These are phyloP conservation scores for Debaryomyces singareniensis DNA, from an alignment of 1,139 yeast genomes.

Conservation along the genomic window DNA sequence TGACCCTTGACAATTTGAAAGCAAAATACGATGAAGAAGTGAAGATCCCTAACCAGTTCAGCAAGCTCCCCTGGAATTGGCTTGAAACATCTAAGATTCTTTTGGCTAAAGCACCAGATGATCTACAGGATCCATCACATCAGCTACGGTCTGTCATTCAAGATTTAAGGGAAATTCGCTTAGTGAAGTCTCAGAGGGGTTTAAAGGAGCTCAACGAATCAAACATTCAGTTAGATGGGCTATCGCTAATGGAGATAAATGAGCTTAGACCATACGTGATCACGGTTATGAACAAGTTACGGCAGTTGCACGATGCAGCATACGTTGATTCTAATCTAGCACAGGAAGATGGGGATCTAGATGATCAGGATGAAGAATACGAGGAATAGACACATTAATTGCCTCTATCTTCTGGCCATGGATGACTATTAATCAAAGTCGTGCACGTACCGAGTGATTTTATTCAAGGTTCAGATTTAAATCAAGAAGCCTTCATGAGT, in stretches of 20 bases:
- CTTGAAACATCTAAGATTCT: constrained; percentile 68
- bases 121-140: constrained; percentile 60
- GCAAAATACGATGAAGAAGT: constrained; percentile 65
- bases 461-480: background rate
- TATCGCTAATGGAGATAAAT: constrained; percentile 79
- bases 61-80: constrained; percentile 84
- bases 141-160: constrained; percentile 64
- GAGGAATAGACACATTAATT: background rate
- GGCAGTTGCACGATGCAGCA: constrained; percentile 42
- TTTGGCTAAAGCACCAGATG: constrained; percentile 66
- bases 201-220: constrained; percentile 72
- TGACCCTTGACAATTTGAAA: constrained; percentile 51
- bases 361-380: constrained; percentile 1
- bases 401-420: too few relatives aligned
- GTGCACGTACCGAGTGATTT: background rate
- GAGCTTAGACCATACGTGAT: constrained; percentile 81
- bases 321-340: constrained; percentile 19
- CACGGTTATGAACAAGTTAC: constrained; percentile 71
- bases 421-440: too few relatives aligned
- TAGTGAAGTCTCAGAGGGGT: constrained; percentile 78
- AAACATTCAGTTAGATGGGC: constrained; percentile 75
- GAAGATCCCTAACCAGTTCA: constrained; percentile 50
- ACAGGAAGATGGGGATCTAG: constrained; percentile 14
- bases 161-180: constrained; percentile 78
- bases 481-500: constrained; percentile 21